These are phyloP conservation scores for Haplosporangium gracile DNA, from an alignment of 192 early-diverging fungal genomes.

Conservation along the genomic window DNA sequence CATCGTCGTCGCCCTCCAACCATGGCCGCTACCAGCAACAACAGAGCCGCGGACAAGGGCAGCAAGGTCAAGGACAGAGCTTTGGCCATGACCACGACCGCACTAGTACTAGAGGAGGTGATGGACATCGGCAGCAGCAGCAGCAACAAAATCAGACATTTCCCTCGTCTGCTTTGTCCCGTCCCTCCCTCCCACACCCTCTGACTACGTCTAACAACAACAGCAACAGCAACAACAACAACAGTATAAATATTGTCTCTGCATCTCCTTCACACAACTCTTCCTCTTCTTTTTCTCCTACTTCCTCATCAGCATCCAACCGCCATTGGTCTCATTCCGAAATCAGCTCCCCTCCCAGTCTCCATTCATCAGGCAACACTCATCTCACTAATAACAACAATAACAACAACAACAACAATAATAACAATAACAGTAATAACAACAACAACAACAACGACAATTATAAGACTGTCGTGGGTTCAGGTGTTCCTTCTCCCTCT, in stretches of 20 bases:
- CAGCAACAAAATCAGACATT: neutral
- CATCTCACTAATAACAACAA: neutral
- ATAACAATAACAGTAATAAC: constrained; percentile 1
- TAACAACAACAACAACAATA: constrained; percentile 14
- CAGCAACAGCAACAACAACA: neutral
- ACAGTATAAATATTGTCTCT: neutral
- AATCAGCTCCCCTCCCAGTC: neutral
- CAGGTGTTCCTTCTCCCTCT: neutral
- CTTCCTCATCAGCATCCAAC: neutral
- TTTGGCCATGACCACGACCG: neutral
- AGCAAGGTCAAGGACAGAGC: neutral
- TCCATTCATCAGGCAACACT: neutral
- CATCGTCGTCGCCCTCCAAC: neutral
- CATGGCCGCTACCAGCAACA: neutral
- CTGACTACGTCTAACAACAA: neutral
- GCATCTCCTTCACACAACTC: neutral
- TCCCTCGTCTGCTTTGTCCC: neutral
- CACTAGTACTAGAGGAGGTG: neutral
- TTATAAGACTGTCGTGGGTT: neutral
- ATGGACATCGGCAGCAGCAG: neutral
- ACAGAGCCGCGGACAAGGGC: neutral
- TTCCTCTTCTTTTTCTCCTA: neutral
- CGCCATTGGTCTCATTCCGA: neutral
- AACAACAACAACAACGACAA: constrained; percentile 15
- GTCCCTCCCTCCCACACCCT: neutral